Evolutionary conservation across 164 flowering plant species (phyloP), one percentile per base, ranked within the genome.

Genomic region (Sextonia rubra): DNA sequence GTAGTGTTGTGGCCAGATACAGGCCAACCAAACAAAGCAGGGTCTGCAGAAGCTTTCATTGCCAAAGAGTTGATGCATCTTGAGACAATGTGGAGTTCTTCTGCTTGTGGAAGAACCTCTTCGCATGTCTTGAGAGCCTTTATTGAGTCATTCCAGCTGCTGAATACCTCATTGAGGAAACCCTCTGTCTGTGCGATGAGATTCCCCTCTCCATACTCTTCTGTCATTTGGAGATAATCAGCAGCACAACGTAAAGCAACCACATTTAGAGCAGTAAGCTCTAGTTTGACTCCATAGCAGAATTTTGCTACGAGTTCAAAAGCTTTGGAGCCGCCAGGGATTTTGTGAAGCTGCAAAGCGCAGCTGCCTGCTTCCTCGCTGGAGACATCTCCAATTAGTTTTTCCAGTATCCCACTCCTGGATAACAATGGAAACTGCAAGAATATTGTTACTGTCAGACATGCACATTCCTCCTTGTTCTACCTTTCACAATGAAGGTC

Each of bases 31-130:
- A 86, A 82, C 52, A 87, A 75, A 69, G 70, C 69, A 7, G 88
- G 85, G 69, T 89, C 90, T 11, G 90, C 78, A 80, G 86, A 83
- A 70, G 90, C 92, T 79, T 89, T 89, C 77, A 78, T 76, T 64
- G 91, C 91, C 68, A 89, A 74, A 23, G 93, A 87, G 69, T 83
- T 74, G 58, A 89, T 87, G 89, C 97, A 88, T 75, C 89, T 82
- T 2, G 89, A 82, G 56, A 86, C 87, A 67, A 89, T 75, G 62
- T 88, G 89, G 73, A 84, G 81, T 73, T 87, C 86, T 76, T 91
- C 91, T 6, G 93, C 92, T 22, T 79, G 78, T 44, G 84, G 73
- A 12, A 88, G 77, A 70, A 88, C 83, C 74, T 86, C 89, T 72
- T 91, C 89, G 52, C 97, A 91, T 56, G 89, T 73, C 76, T 80